Evolutionary conservation across 2,329 filamentous ascomycete species (phyloP), one percentile per base, ranked within the genome.

Genomic region (Aspergillus brunneoviolaceus): DNA sequence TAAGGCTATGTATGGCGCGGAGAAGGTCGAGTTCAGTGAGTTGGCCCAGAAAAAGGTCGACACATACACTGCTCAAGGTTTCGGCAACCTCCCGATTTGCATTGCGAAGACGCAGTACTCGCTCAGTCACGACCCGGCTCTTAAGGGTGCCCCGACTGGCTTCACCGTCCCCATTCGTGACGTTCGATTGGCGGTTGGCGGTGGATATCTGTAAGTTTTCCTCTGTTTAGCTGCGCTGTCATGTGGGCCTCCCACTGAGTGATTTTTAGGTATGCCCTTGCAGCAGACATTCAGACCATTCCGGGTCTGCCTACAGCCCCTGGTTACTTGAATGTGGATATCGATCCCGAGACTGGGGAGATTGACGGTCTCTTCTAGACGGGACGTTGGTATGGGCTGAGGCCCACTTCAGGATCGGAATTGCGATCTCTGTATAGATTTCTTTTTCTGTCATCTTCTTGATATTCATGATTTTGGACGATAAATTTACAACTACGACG

Each of bases 61-160:
- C 74, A 93, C 89, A 7, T 99, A 98, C 79, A 93, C 90, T 33
- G 87, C 87, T 74, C 95, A 98, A 77, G 95, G 95, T 50, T 96
- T 94, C 70, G 90, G 89, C 23, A 92, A 96, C 76, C 81, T 99
- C 65, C 95, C 95, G 39, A 96, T 98, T 72, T 99, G 95, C 76
- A 86, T 98, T 66, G 95, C 95, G 63, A 99, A 99, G 87, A 99
- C 95, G 14, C 95, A 99, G 78, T 99, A 99, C 81, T 96, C 91
- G 35, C 84, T 99, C 52, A 95, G 90, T 60, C 94, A 98, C 77
- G 92, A 99, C 75, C 89, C 94, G 2, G 87, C 90, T 11, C 84
- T 98, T 69, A 99, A 99, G 85, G 95, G 95, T 63, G 95, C 95
- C 9, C 95, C 95, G 25, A 91, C 89, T 4, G 95, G 94, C 60